Percentiles rank a stretch among this genome's conserved stretches.
Evolutionary conservation across 2,329 filamentous ascomycete species (phyloP).

Genomic region (Mollisia scopiformis): DNA sequence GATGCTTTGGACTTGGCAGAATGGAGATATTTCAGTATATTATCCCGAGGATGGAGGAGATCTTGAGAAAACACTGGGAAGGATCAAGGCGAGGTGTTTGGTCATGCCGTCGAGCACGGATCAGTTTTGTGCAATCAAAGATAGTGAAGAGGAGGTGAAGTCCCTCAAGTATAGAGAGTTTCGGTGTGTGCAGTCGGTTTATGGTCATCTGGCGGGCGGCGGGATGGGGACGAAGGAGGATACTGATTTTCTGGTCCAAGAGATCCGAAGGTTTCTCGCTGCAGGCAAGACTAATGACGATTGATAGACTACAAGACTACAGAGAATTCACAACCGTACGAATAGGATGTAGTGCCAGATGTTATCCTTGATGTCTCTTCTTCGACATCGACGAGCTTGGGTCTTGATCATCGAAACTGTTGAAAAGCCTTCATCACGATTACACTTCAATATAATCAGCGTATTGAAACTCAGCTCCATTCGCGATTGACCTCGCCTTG

Average conservation of each 20-base stretch:
- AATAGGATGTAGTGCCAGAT: too few relatives aligned
- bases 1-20: slow-evolving; percentile 78
- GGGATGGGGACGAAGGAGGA: slow-evolving; percentile 33
- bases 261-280: slow-evolving; percentile 1
- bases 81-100: slow-evolving; percentile 70
- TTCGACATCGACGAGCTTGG: too few relatives aligned
- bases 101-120: slow-evolving; percentile 73
- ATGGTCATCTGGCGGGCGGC: slow-evolving; percentile 40
- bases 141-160: slow-evolving; percentile 70
- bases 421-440: too few relatives aligned
- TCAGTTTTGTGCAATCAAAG: slow-evolving; percentile 78
- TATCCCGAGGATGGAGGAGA: slow-evolving; percentile 66
- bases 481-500: too few relatives aligned
- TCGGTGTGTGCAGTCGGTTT: slow-evolving; percentile 40
- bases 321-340: too few relatives aligned
- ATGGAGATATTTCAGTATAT: slow-evolving; percentile 64
- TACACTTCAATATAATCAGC: too few relatives aligned
- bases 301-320: too few relatives aligned
- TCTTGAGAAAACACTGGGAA: slow-evolving; percentile 63
- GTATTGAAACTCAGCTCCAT: too few relatives aligned
- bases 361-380: too few relatives aligned
- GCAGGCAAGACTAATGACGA: too few relatives aligned
- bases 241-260: slow-evolving; percentile 3
- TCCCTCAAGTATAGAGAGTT: slow-evolving; percentile 30
- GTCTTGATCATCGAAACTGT: too few relatives aligned